Conservation (phyloP, 495 filamentous ascomycete species). For the Xeromyces bisporus region DNA sequence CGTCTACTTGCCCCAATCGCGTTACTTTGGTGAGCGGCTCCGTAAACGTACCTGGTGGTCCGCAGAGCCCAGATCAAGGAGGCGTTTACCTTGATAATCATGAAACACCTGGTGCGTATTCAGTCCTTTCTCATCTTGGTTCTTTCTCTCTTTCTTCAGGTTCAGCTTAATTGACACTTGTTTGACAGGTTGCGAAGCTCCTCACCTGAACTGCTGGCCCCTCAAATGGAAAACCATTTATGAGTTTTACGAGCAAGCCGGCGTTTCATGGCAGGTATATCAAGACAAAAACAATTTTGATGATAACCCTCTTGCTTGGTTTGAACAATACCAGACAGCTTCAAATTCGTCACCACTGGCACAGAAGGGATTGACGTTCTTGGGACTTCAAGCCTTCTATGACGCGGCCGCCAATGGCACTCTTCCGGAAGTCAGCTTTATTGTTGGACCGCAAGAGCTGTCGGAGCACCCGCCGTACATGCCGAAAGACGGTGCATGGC, state of each 20-base stretch:
- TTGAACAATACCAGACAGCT: slow-evolving; percentile 35
- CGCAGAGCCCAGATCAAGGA: slow-evolving; percentile 25
- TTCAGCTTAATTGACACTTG: too few relatives aligned
- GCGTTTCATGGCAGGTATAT: slow-evolving; percentile 37
- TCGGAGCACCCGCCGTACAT: slow-evolving; percentile 37
- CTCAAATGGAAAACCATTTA: slow-evolving; percentile 37
- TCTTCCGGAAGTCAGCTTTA: slow-evolving; percentile 35
- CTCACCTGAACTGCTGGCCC: slow-evolving; percentile 34
- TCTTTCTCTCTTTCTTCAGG: too few relatives aligned
- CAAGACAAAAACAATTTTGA: slow-evolving; percentile 40
- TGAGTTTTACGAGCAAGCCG: slow-evolving; percentile 34
- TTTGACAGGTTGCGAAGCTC: slow-evolving; percentile 26
- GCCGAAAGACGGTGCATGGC: slow-evolving; percentile 39
- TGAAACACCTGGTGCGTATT: slow-evolving; percentile 26
- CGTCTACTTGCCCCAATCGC: slow-evolving; percentile 37
- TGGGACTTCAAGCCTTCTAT: slow-evolving; percentile 33
- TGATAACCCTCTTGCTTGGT: slow-evolving; percentile 38
- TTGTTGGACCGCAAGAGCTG: slow-evolving; percentile 34
- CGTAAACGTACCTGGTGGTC: slow-evolving; percentile 34
- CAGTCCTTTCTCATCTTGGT: neutral
- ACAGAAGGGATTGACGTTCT: slow-evolving; percentile 28
- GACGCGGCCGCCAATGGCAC: slow-evolving; percentile 32
- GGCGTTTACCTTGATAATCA: slow-evolving; percentile 41
- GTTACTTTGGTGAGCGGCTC: slow-evolving; percentile 36
- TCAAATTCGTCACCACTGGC: slow-evolving; percentile 16